Conservation (phyloP, 352 stramenopile species). For the Phytophthora fragariaefolia region DNA sequence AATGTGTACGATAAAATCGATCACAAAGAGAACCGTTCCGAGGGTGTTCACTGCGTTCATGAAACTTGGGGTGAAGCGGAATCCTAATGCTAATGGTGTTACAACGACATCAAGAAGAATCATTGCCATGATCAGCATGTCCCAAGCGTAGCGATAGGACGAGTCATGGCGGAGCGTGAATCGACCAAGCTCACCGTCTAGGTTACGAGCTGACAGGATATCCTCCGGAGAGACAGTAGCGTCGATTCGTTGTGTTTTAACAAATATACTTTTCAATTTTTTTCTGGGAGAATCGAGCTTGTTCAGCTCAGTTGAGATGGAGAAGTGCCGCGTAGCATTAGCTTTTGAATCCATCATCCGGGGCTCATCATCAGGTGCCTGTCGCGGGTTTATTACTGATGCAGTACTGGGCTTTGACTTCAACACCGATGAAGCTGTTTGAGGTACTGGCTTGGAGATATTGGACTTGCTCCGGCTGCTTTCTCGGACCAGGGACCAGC, state of each 20-base stretch:
- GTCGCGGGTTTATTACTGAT: background rate
- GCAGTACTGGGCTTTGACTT: background rate
- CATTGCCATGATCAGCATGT: conserved; percentile 59
- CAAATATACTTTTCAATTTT: conserved; percentile 36
- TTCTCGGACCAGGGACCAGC: conserved; percentile 23
- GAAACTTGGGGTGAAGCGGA: conserved; percentile 39
- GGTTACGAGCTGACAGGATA: conserved; percentile 45
- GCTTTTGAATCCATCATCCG: conserved; percentile 22
- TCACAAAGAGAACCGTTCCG: conserved; percentile 54
- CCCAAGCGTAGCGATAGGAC: conserved; percentile 46
- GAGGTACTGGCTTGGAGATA: conserved; percentile 15
- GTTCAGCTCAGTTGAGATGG: conserved; percentile 28
- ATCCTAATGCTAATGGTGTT: conserved; percentile 61
- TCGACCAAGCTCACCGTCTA: conserved; percentile 36
- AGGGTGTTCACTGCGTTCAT: conserved; percentile 41
- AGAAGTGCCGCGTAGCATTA: conserved; percentile 48
- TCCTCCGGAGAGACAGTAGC: conserved; percentile 39
- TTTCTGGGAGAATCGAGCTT: conserved; percentile 9
- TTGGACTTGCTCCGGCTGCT: conserved; percentile 23
- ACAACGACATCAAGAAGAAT: conserved; percentile 63
- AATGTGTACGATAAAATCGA: conserved; percentile 63
- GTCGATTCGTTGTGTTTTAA: conserved; percentile 24
- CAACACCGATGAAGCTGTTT: background rate
- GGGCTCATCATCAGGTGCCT: conserved; percentile 2
- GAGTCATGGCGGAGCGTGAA: conserved; percentile 69